Evolutionary conservation across 768 basidiomycete genomes (phyloP), one percentile per base, ranked within the genome.

Genomic region (Serendipita vermifera): DNA sequence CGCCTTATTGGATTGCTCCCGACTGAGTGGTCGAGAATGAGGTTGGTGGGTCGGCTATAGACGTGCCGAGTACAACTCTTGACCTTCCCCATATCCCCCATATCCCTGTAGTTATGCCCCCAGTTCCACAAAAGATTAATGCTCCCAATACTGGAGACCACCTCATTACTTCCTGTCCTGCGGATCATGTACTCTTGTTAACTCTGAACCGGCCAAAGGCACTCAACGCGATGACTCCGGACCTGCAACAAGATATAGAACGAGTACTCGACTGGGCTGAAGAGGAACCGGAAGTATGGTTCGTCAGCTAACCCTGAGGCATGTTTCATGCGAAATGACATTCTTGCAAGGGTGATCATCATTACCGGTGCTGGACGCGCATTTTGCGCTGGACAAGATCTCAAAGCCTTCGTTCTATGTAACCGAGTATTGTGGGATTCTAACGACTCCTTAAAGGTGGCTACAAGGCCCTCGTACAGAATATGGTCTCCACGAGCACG

Each of bases 351-450:
- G 87, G 83, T 84, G 7, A 77, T 74, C 33, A 73, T 90, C 61
- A 65, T 89, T 46, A 88, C 86, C 46, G 87, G 86, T 22, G 73
- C 76, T 59, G 86, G 86, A 9, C 77, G 79, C 39, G 64, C 75
- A 1, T 90, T 90, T 68, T 87, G 85, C 61, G 85, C 85, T 14
- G 87, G 87, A 14, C 84, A 83, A 35, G 87, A 89, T 66, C 73
- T 89, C 51, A 80, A 81, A 68, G 77, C 76, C 84, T 85, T 64
- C 57, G 80, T 73, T 3, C 29, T 40, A 29, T n/a, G n/a, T n/a
- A n/a, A n/a, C n/a, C n/a, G n/a, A n/a, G n/a, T 33, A 15, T 22
- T 36, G 22, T 58, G 41, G 4, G 20, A 5, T 24, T 43, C 31
- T 24, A 6, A 38, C n/a, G 48, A 29, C 11, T 24, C 29, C 46